Evolutionary conservation across 306 rosid species (phyloP).

Genomic region (Citrullus amarus): DNA sequence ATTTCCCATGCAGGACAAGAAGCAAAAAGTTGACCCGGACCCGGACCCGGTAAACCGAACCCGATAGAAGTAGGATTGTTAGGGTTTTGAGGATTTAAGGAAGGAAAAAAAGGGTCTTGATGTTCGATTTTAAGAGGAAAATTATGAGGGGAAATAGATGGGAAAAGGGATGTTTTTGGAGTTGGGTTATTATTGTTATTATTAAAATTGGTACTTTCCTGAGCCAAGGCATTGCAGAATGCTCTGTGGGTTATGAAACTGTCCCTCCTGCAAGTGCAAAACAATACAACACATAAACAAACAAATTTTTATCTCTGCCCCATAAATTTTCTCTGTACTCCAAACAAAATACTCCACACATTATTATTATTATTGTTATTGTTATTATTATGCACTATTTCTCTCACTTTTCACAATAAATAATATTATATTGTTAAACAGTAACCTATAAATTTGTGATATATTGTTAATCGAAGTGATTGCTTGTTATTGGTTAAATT

Average conservation of each 20-base stretch:
- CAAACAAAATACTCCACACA: too few species aligned
- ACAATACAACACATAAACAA: slow-evolving; percentile 17
- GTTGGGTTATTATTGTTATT: not conserved
- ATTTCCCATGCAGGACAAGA: not conserved
- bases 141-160: not conserved
- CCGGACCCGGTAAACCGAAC: not conserved
- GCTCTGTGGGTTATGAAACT: slow-evolving; percentile 87
- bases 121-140: not conserved
- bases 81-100: slow-evolving; percentile 20
- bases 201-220: slow-evolving; percentile 26
- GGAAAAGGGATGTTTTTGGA: not conserved
- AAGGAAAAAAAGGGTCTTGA: not conserved
- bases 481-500: too few species aligned
- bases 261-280: slow-evolving; percentile 50
- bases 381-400: too few species aligned
- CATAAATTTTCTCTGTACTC: not conserved
- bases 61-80: slow-evolving; percentile 16
- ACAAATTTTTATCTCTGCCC: slow-evolving; percentile 13
- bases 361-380: too few species aligned
- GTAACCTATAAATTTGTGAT: too few species aligned
- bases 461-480: too few species aligned
- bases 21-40: not conserved
- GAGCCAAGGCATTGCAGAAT: slow-evolving; percentile 75
- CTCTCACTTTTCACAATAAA: too few species aligned
- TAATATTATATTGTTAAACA: too few species aligned